Base-by-base conservation (phyloP, 2,329 filamentous ascomycete genomes). In the Epichloe typhina region DNA sequence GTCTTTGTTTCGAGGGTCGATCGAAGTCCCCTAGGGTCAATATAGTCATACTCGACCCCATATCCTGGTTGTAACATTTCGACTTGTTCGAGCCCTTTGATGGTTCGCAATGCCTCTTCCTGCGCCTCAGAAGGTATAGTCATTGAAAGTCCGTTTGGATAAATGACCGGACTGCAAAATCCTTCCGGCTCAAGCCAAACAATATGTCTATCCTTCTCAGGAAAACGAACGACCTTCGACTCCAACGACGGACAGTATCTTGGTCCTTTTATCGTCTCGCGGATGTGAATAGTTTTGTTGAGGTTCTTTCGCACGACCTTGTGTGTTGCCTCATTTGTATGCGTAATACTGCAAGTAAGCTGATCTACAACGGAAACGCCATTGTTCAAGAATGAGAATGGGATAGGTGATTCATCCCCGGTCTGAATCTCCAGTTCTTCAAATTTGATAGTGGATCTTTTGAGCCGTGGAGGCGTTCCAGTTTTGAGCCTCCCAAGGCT, bases 131-230 rank as follows among this genome's bases (percentile, higher is more conserved):
- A 83, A 0, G 93, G 93, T 3, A 98, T 83, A 0, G 93, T 98
- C 88, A 97, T 97, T 31, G 89, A 95, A 39, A 98, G 83, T 1
- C 93, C 93, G 61, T 98, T 98, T 0, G 93, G 93, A 62, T 98
- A 98, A 51, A 98, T 83, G 43, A 95, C 76, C 57, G 94, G 81
- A 62, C 80, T 94, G 55, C 90, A 79, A 61, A 96, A 94, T 2
- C 93, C 93, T 72, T 98, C 93, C 0, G 91, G 93, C 65, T 98
- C 93, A 13, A 98, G 80, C 93, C 93, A 98, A 50, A 98, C 84
- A 56, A 95, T 87, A 61, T 98, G 93, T 5, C 75, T 76, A 19
- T 82, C 72, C 64, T 89, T 93, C 55, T 93, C 77, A 4, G 81
- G 74, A 63, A 98, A 98, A 8, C 87, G 82, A 43, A 96, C 84